These are phyloP conservation scores for Cinchona pubescens DNA, from an alignment of 257 asterid species.

Conservation along the genomic window DNA sequence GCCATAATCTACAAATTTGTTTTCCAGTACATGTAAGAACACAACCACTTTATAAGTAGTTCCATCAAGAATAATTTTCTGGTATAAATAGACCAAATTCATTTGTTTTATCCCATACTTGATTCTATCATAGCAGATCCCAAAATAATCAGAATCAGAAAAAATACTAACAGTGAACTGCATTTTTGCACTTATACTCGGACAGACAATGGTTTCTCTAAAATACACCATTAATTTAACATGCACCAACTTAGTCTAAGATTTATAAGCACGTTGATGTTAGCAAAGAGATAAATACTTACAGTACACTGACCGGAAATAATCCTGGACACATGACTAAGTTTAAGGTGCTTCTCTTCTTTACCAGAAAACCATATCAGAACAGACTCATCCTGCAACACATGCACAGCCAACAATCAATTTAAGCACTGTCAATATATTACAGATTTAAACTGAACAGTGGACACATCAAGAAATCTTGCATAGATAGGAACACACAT, in stretches of 20 bases:
- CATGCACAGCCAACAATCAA: neutral
- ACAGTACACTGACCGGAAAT: constrained; percentile 98
- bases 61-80: neutral
- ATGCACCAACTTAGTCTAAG: neutral
- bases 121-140: neutral
- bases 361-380: constrained; percentile 93
- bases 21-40: neutral
- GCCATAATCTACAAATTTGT: neutral
- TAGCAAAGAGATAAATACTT: constrained; percentile 33
- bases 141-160: neutral
- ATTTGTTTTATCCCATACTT: neutral
- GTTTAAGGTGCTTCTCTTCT: constrained; percentile 91
- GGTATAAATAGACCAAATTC: neutral
- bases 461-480: neutral
- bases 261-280: neutral
- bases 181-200: neutral
- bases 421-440: too few species aligned
- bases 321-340: constrained; percentile 85
- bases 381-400: constrained; percentile 81
- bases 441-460: neutral
- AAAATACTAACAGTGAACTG: neutral
- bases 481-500: neutral
- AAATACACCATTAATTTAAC: neutral
- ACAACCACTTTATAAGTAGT: neutral
- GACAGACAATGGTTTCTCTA: neutral